Evolutionary conservation across 495 filamentous ascomycete genomes (phyloP), one percentile per base, ranked within the genome.

Genomic region (Aspergillus bridgeri): DNA sequence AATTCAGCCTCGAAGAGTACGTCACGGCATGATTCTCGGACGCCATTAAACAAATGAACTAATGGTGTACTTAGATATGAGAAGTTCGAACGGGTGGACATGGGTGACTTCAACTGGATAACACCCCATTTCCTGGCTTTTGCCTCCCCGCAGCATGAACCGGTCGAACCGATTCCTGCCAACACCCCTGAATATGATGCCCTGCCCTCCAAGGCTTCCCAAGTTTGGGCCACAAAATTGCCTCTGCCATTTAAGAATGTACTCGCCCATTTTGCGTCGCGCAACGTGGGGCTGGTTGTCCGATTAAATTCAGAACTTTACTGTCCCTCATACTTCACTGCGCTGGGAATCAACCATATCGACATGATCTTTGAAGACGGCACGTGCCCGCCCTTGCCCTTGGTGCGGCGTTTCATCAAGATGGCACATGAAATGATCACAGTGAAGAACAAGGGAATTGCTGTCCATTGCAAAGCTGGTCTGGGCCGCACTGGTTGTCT

Each of bases 311-410:
- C 91, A 2, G 88, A 92, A 62, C 85, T 99, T 8, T 99, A 99
- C 77, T 92, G 89, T 5, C 89, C 95, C 6, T 91, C 91, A 20
- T 96, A 90, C 75, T 99, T 99, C 65, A 94, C 91, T 27, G 90
- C 91, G 0, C 81, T 99, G 45, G 95, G 93, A 6, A 98, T 99
- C 64, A 83, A 89, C 54, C 94, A 99, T 68, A 79, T 98, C 20
- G 92, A 99, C 69, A 98, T 99, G 95, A 96, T 98, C 60, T 99
- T 99, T 64, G 94, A 97, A 63, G 94, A 99, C 65, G 94, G 94
- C 22, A 99, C 94, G 6, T 98, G 95, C 72, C 94, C 94, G 17
- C 84, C 90, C 3, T 73, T 99, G 18, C 82, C 83, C 13, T 84
- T 92, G 20, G 94, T 99, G 9, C 82, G 88, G 27, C 89, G 90